Evolutionary conservation across 164 flowering plant genomes (phyloP), one percentile per base, ranked within the genome.

Genomic region (Dillenia turbinata): DNA sequence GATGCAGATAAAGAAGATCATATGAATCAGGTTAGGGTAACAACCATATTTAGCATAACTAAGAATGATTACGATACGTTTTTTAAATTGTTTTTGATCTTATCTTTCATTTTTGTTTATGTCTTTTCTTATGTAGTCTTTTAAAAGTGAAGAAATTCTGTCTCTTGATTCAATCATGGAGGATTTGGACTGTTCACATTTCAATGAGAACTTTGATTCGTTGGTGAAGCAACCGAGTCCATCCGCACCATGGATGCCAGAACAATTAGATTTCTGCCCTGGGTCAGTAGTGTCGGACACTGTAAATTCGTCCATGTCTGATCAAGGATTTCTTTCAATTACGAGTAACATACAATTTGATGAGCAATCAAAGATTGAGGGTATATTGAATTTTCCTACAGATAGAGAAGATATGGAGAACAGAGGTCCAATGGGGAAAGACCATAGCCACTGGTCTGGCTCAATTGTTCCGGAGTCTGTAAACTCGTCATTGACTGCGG

Each of bases 201-300:
- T 60, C 50, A 66, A 65, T 50, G 71, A 73, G 64, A 63, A 54
- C 57, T 65, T 52, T n/a, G 72, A 54, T 52, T 12, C 15, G 13
- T 52, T 55, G 47, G 68, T 13, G 51, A 55, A 59, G 57, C 55
- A 54, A 44, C 64, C 51, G 59, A 57, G 59, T 45, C 77, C 79
- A 9, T 69, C 80, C 0, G 79, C 83, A 14, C 79, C 79, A 46
- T 73, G 75, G 2, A 40, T 79, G 71, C 78, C 74, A 10, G 81
- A 79, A 49, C 40, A 4, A 33, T 33, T 33, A 33, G 40, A 33
- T 33, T 33, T 33, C 7, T 33, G 40, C 7, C 40, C 80, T 1
- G 79, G 83, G 11, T 78, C 79, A 44, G 72, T 76, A 2, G 26
- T 79, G 71, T 77, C 74, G 9, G 81, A 78, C 49, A 54, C 51